Conservation (phyloP, 257 asterid genomes). For the Jacaranda copaia region DNA sequence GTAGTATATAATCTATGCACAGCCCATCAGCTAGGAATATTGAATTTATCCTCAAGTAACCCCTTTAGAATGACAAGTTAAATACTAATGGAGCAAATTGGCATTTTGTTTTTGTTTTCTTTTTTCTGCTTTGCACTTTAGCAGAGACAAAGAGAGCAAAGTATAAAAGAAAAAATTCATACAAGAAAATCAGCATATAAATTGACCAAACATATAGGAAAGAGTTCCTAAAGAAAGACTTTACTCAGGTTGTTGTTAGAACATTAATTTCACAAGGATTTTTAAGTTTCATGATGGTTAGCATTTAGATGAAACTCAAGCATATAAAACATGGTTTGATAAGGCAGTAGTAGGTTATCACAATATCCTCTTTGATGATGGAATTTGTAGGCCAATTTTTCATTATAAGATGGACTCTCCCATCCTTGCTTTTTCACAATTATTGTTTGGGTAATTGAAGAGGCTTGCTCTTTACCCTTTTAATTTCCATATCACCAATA, state of each 20-base stretch:
- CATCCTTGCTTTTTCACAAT: too few species aligned
- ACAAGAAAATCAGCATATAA: background rate
- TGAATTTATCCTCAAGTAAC: background rate
- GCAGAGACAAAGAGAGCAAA: background rate
- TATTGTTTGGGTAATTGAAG: too few species aligned
- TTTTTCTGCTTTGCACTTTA: background rate
- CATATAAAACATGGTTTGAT: background rate
- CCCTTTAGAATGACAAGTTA: background rate
- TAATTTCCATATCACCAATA: too few species aligned
- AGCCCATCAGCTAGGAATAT: background rate
- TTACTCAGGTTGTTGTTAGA: background rate
- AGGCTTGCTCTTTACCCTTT: too few species aligned
- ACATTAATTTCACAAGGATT: background rate
- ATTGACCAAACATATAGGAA: background rate
- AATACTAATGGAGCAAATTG: background rate
- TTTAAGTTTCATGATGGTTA: background rate
- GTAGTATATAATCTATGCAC: background rate
- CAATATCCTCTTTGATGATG: background rate
- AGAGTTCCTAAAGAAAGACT: background rate
- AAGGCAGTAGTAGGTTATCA: background rate
- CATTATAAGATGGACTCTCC: too few species aligned
- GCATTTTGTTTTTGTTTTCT: background rate
- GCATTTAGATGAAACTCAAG: background rate
- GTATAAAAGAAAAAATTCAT: background rate
- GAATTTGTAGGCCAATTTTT: background rate